These are phyloP conservation scores for Botrytis deweyae DNA, from an alignment of 2,329 filamentous ascomycete genomes.

Conservation along the genomic window DNA sequence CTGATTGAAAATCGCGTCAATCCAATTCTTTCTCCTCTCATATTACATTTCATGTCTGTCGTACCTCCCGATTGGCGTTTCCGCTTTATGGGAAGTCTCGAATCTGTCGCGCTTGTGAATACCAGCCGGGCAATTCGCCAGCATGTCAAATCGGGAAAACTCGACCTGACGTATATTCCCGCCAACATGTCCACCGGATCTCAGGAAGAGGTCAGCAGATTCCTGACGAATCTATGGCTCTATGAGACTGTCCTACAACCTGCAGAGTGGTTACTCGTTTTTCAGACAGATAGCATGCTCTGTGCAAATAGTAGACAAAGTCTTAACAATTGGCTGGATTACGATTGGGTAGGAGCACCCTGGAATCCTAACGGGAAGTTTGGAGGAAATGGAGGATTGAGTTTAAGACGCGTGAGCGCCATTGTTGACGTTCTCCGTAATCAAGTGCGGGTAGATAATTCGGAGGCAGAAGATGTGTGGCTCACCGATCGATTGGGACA, in stretches of 20 bases:
- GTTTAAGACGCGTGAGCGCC: conserved; percentile 52
- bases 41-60: conserved; percentile 55
- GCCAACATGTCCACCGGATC: conserved; percentile 50
- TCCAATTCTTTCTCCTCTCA: conserved; percentile 49
- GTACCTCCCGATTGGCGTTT: conserved; percentile 56
- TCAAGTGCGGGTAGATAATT: conserved; percentile 46
- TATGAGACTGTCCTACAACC: conserved; percentile 49
- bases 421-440: conserved; percentile 53
- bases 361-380: conserved; percentile 38
- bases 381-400: conserved; percentile 41
- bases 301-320: conserved; percentile 46
- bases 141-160: conserved; percentile 41
- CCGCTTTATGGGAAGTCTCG: conserved; percentile 51
- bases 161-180: conserved; percentile 53
- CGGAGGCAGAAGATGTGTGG: conserved; percentile 57
- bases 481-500: conserved; percentile 52
- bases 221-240: conserved; percentile 51
- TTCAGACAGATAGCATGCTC: conserved; percentile 55
- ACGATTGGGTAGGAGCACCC: conserved; percentile 40
- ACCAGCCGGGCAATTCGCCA: conserved; percentile 46
- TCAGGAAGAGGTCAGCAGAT: conserved; percentile 52
- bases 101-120: conserved; percentile 48
- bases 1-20: conserved; percentile 52
- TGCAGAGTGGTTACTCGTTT: conserved; percentile 53
- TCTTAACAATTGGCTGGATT: conserved; percentile 29